Evolutionary conservation across 1,284 basidiomycete genomes (phyloP).

Genomic region (Clitocybe nebularis): DNA sequence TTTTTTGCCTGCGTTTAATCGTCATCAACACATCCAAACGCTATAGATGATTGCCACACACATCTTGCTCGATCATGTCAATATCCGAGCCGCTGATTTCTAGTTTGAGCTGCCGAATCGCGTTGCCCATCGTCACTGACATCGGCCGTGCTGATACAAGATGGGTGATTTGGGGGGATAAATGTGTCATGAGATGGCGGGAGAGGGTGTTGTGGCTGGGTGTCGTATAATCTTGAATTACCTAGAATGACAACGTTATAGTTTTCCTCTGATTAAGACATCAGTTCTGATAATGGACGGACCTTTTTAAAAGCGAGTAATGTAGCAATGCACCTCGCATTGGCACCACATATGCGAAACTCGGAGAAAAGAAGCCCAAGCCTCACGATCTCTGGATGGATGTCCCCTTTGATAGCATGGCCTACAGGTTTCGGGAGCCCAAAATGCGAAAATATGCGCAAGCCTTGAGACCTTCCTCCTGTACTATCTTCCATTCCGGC

Average conservation of each 20-base stretch:
- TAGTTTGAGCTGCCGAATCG: slow-evolving; percentile 91
- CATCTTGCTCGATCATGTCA: slow-evolving; percentile 92
- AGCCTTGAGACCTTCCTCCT: slow-evolving; percentile 41
- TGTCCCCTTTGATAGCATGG: slow-evolving; percentile 66
- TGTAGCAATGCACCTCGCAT: slow-evolving; percentile 87
- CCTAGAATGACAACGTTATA: slow-evolving; percentile 40
- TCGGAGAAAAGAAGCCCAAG: slow-evolving; percentile 81
- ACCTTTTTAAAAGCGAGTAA: slow-evolving; percentile 82
- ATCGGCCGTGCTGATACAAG: slow-evolving; percentile 84
- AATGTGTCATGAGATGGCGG: slow-evolving; percentile 81
- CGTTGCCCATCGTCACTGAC: slow-evolving; percentile 95
- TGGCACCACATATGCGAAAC: slow-evolving; percentile 84
- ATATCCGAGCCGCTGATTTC: slow-evolving; percentile 92
- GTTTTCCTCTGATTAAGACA: neutral
- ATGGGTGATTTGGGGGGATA: slow-evolving; percentile 89
- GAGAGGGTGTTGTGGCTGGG: slow-evolving; percentile 81
- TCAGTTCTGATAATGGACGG: slow-evolving; percentile 22
- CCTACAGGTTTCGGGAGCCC: slow-evolving; percentile 63
- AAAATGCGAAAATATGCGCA: slow-evolving; percentile 82
- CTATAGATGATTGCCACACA: slow-evolving; percentile 34
- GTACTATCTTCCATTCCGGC: slow-evolving; percentile 13
- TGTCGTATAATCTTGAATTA: slow-evolving; percentile 84
- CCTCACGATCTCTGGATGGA: slow-evolving; percentile 77
- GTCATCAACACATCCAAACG: slow-evolving; percentile 9
- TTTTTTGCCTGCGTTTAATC: slow-evolving; percentile 72